phyloP scores from a whole-genome alignment of 306 rosid species.

The Quillaja saponaria region DNA sequence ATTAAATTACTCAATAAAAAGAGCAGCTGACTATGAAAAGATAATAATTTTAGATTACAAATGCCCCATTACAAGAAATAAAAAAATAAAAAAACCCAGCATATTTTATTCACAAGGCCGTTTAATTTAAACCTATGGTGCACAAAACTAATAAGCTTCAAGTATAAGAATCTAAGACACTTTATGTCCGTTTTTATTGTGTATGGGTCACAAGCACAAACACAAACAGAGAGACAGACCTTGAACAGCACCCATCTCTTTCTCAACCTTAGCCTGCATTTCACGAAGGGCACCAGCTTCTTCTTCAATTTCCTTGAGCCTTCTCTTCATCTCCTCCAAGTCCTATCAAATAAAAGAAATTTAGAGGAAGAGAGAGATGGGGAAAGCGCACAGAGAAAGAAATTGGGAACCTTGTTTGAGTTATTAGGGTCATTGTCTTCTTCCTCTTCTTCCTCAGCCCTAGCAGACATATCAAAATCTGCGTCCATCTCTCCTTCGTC shows the following conservation, averaged over 20 bases:
- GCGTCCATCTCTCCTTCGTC: conserved; percentile 64
- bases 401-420: conserved; percentile 45
- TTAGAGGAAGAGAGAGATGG: conserved; percentile 5
- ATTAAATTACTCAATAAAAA: no score
- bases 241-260: conserved; percentile 98
- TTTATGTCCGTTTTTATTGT: no score
- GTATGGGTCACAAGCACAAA: background rate
- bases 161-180: no score
- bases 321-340: conserved; percentile 98
- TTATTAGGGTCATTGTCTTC: conserved; percentile 40
- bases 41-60: no score
- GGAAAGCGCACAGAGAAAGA: background rate
- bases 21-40: no score
- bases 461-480: conserved; percentile 48
- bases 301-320: conserved; percentile 96
- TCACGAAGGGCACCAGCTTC: conserved; percentile 97
- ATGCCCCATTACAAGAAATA: no score
- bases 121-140: no score
- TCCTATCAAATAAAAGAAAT: conserved; percentile 45
- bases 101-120: no score
- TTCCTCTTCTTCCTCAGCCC: conserved; percentile 46
- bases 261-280: conserved; percentile 99
- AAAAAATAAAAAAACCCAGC: no score
- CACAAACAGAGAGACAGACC: conserved; percentile 30
- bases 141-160: no score